Percentiles rank a stretch among this genome's conserved stretches.
Evolutionary conservation across 768 basidiomycete species (phyloP).

Genomic region (Trametes villosa): DNA sequence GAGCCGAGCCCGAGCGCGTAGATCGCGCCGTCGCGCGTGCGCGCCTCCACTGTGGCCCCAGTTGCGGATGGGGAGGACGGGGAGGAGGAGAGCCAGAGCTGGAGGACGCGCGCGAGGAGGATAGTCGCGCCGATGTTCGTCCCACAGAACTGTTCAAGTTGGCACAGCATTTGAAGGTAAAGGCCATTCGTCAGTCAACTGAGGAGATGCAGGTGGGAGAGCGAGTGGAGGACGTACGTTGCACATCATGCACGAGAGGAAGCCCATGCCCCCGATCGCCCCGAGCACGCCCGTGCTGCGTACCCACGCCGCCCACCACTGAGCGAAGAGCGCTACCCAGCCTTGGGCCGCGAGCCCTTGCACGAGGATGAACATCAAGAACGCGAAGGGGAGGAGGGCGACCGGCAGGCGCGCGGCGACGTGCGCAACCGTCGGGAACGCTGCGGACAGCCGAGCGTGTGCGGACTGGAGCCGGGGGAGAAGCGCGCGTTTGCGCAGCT

Average conservation of each 20-base stretch:
- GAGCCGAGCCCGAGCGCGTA: slow-evolving; percentile 80
- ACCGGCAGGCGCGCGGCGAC: slow-evolving; percentile 75
- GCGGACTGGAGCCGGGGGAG: slow-evolving; percentile 12
- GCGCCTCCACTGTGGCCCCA: slow-evolving; percentile 10
- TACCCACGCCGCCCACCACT: slow-evolving; percentile 61
- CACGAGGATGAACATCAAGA: slow-evolving; percentile 93
- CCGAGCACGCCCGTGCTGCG: slow-evolving; percentile 40
- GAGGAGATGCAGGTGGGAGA: neutral
- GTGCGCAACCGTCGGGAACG: slow-evolving; percentile 74
- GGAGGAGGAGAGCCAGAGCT: slow-evolving; percentile 39
- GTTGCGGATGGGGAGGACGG: slow-evolving; percentile 12
- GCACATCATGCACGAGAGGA: slow-evolving; percentile 74
- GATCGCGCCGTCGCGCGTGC: slow-evolving; percentile 31
- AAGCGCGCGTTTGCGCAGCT: slow-evolving; percentile 6
- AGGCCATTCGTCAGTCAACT: neutral
- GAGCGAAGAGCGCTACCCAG: slow-evolving; percentile 85
- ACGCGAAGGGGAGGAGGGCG: slow-evolving; percentile 86
- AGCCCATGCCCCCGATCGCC: slow-evolving; percentile 56
- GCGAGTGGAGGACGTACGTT: slow-evolving; percentile 46
- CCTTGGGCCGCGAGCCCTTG: slow-evolving; percentile 80
- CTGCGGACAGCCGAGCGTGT: slow-evolving; percentile 25
- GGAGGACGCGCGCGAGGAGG: slow-evolving; percentile 79
- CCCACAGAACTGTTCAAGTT: slow-evolving; percentile 55
- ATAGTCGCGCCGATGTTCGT: slow-evolving; percentile 95
- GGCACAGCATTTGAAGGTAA: neutral